Percentiles rank a stretch among this genome's conserved stretches.
Conservation (phyloP, 2,329 filamentous ascomycete genomes). For the Emericellopsis atlantica region DNA sequence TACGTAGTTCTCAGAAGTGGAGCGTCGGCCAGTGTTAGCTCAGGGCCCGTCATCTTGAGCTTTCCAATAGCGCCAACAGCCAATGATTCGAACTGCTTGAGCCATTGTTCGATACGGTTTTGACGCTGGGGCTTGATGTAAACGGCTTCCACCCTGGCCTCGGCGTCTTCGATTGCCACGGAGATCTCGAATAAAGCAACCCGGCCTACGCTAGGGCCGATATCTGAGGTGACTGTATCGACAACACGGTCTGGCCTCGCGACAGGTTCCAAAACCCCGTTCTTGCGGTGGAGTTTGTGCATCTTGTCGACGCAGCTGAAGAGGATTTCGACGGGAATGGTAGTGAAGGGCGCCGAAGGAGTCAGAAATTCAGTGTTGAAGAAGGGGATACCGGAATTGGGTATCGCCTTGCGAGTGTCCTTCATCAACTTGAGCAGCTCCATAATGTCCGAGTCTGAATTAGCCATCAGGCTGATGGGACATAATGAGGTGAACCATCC, state of each 20-base stretch:
- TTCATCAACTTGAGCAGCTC: slow-evolving; percentile 39
- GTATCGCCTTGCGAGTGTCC: slow-evolving; percentile 31
- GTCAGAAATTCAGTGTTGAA: slow-evolving; percentile 32
- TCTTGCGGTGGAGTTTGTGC: slow-evolving; percentile 31
- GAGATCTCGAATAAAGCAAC: slow-evolving; percentile 38
- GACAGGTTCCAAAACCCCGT: slow-evolving; percentile 35
- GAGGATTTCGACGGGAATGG: slow-evolving; percentile 42
- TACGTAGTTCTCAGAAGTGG: slow-evolving; percentile 34
- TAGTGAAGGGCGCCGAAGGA: slow-evolving; percentile 14
- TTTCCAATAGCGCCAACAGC: slow-evolving; percentile 28
- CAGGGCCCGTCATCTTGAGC: slow-evolving; percentile 26
- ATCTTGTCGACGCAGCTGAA: slow-evolving; percentile 42
- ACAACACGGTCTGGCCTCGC: slow-evolving; percentile 23
- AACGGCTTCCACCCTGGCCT: slow-evolving; percentile 29
- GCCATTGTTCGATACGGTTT: slow-evolving; percentile 30
- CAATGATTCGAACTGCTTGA: slow-evolving; percentile 31
- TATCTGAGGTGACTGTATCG: slow-evolving; percentile 25
- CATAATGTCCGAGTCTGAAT: slow-evolving; percentile 33
- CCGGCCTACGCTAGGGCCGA: slow-evolving; percentile 31
- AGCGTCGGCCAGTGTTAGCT: slow-evolving; percentile 36
- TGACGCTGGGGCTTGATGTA: slow-evolving; percentile 29
- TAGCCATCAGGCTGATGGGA: slow-evolving; percentile 31
- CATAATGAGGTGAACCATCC: slow-evolving; percentile 49
- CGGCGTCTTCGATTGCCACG: slow-evolving; percentile 28
- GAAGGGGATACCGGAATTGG: slow-evolving; percentile 31